Base-by-base conservation (phyloP, 257 asterid genomes). In the Plantago elongata region DNA sequence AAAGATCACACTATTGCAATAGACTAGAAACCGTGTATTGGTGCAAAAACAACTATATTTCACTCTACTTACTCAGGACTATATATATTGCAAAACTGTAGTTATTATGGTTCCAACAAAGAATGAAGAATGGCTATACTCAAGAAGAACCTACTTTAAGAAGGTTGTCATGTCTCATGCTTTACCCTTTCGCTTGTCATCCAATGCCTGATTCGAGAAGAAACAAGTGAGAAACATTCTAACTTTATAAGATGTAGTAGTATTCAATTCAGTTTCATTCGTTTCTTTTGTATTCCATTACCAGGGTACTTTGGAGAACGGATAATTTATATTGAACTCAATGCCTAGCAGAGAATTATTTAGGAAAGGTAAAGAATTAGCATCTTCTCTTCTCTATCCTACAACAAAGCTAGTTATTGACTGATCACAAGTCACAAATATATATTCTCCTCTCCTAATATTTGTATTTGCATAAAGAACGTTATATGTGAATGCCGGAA, bases 181-280 rank as follows among this genome's bases (percentile, higher is more conserved):
- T 77, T 84, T 88, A 51, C 77, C 83, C 78, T 85, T 90, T 79
- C 95, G 78, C 76, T 84, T 90, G 61, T 90, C 96, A 49, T 88
- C 96, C 60, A 82, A 61, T 34, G 98, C 95, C 98, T 88, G 90
- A 67, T 50, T 42, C 54, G 48, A 72, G 66, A 50, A 5, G 50
- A 57, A 55, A 51, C 40, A 34, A 47, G 11, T 42, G 27, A 49
- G 5, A 57, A 54, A 49, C 54, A n/a, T 2, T 6, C 4, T 9
- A 5, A 5, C 22, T 5, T 3, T 6, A 49, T 34, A 34, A 34
- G 8, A 34, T 34, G 40, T 34, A 1, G 7, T 34, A 7, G 40
- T 34, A 34, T 34, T 22, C 27, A 22, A 22, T 22, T 22, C 27
- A 22, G 27, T 22, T 22, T 22, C 1, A 22, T 22, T 34, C 40